Percentiles rank a stretch among this genome's conserved stretches.
These are phyloP conservation scores for Aspergillus sp. DNA, from an alignment of 2,329 filamentous ascomycete genomes.

Conservation along the genomic window DNA sequence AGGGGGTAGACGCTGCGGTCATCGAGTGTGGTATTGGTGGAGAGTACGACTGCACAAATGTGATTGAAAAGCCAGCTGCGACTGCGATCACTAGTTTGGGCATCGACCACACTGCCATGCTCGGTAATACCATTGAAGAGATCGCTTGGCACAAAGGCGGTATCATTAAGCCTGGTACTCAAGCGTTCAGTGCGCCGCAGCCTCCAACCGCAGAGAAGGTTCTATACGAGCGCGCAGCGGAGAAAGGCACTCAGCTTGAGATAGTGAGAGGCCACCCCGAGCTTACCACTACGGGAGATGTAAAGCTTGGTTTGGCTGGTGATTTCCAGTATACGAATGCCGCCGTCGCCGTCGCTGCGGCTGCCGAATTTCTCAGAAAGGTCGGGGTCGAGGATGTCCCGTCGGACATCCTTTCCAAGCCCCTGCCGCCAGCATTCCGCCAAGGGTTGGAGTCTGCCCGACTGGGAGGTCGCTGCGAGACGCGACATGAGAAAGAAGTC, in stretches of 20 bases:
- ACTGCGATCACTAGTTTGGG: constrained; percentile 78
- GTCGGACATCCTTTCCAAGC: constrained; percentile 39
- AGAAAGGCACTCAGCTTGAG: constrained; percentile 51
- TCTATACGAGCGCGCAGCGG: constrained; percentile 56
- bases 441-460: constrained; percentile 67
- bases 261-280: constrained; percentile 54
- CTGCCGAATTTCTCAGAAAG: constrained; percentile 43
- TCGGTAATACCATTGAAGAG: constrained; percentile 75
- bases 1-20: constrained; percentile 76
- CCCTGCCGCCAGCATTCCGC: constrained; percentile 63
- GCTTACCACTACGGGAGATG: constrained; percentile 39
- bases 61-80: constrained; percentile 70
- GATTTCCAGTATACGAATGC: constrained; percentile 67
- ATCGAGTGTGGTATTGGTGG: constrained; percentile 94
- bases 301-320: constrained; percentile 61
- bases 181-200: constrained; percentile 66
- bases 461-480: constrained; percentile 77
- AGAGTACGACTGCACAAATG: constrained; percentile 89
- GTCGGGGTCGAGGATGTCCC: constrained; percentile 39
- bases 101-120: constrained; percentile 79
- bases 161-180: constrained; percentile 71
- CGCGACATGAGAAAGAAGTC: constrained; percentile 58
- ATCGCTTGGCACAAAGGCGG: constrained; percentile 94
- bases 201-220: constrained; percentile 57
- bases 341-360: constrained; percentile 58